Percentiles rank a stretch among this genome's conserved stretches.
Evolutionary conservation across 768 basidiomycete genomes (phyloP).

Genomic region (Xerocomellus amylosporus): DNA sequence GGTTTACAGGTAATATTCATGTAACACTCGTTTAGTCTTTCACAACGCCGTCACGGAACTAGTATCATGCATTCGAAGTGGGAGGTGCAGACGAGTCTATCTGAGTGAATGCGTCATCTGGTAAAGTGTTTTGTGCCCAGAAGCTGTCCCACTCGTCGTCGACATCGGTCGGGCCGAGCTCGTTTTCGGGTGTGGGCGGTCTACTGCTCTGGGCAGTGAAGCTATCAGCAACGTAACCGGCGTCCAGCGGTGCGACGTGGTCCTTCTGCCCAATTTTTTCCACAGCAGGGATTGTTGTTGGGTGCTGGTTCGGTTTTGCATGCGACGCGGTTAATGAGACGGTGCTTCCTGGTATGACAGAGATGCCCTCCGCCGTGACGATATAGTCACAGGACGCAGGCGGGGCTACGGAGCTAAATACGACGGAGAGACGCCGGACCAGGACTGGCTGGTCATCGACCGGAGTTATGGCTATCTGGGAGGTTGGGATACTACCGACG

Average conservation of each 20-base stretch:
- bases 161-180: slow-evolving; percentile 16
- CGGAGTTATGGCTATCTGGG: slow-evolving; percentile 6
- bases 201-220: slow-evolving; percentile 13
- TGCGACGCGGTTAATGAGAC: slow-evolving; percentile 5
- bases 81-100: slow-evolving; percentile 7
- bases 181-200: slow-evolving; percentile 24
- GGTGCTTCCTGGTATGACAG: slow-evolving; percentile 27
- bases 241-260: slow-evolving; percentile 37
- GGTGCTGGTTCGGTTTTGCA: neutral
- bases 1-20: neutral
- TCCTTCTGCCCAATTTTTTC: slow-evolving; percentile 2
- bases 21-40: slow-evolving; percentile 10
- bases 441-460: slow-evolving; percentile 46
- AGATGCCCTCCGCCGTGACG: slow-evolving; percentile 61
- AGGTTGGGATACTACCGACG: slow-evolving; percentile 3
- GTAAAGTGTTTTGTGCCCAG: slow-evolving; percentile 42
- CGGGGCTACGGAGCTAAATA: slow-evolving; percentile 67
- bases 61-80: slow-evolving; percentile 15
- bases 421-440: slow-evolving; percentile 68
- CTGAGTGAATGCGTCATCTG: slow-evolving; percentile 36
- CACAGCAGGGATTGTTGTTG: slow-evolving; percentile 10
- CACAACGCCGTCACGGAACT: neutral
- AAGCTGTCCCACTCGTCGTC: slow-evolving; percentile 50
- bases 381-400: slow-evolving; percentile 73
- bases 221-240: slow-evolving; percentile 32